Conservation (phyloP, 352 stramenopile genomes). For the Achlya hypogyna region DNA sequence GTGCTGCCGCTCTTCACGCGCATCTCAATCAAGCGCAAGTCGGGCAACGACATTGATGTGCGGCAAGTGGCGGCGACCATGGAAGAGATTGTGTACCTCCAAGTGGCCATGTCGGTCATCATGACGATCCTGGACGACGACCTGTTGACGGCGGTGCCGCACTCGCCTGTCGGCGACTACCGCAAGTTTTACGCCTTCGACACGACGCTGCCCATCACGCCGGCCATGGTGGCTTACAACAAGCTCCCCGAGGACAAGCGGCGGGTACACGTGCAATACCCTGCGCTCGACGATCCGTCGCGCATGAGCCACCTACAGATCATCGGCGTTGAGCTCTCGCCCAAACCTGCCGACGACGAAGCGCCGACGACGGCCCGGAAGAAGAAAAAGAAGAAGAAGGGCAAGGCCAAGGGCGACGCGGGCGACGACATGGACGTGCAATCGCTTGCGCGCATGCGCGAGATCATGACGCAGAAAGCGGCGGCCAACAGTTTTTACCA, state of each 20-base stretch:
- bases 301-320: slow-evolving; percentile 11
- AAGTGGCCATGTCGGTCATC: slow-evolving; percentile 18
- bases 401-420: neutral
- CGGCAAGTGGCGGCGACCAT: slow-evolving; percentile 16
- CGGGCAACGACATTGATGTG: slow-evolving; percentile 9
- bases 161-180: slow-evolving; percentile 14
- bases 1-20: slow-evolving; percentile 17
- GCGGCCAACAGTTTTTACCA: slow-evolving; percentile 18
- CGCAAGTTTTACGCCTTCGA: slow-evolving; percentile 19
- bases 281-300: slow-evolving; percentile 4
- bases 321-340: neutral
- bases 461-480: slow-evolving; percentile 19
- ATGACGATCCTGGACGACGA: slow-evolving; percentile 12
- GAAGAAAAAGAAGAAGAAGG: slow-evolving; percentile 16
- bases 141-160: slow-evolving; percentile 5
- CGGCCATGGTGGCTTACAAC: neutral
- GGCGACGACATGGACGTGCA: slow-evolving; percentile 7
- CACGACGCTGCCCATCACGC: slow-evolving; percentile 2
- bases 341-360: neutral
- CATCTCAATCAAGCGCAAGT: slow-evolving; percentile 21
- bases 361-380: neutral
- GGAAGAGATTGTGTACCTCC: slow-evolving; percentile 16
- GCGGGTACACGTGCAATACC: slow-evolving; percentile 3
- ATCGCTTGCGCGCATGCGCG: slow-evolving; percentile 11
- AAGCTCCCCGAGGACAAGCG: neutral